Base-by-base conservation (phyloP, 371 early-diverging fungal species). In the Fennellomyces sp. region DNA sequence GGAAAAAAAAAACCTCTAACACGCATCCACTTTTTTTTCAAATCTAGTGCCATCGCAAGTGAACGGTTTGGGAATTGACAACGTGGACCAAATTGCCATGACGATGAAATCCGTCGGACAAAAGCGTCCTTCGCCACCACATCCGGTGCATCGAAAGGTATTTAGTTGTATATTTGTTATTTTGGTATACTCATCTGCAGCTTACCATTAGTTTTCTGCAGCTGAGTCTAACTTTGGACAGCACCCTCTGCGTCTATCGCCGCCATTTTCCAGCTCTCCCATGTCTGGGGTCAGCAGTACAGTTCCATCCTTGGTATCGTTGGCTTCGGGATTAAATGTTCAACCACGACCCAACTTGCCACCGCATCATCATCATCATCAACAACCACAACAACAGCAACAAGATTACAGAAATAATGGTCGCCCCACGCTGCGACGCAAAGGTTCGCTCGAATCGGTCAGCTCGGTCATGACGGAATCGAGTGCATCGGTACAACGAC, bases 401-500 rank as follows among this genome's bases (percentile, higher is more conserved):
- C 13, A 39, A 52, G 41, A 42, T 60, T 60, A 11, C 47, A 64
- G 38, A 49, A 15, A 50, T 12, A 29, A 29, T 33, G 56, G 63
- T 21, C 65, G 68, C 2, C 80, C 75, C 1, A 75, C 74, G 1
- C 61, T 77, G 29, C 62, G 81, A 17, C 64, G 81, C 51, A 64
- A 68, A 51, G 76, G 74, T 3, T 80, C 81, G 0, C 48, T 75
- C 2, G 81, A 80, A 56, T 72, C 72, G 2, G 50, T 72, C 7
- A 61, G 58, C 31, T 76, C 76, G 4, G 76, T 77, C 23, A 75
- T 80, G 72, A 80, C 81, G 3, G 81, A 75, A 56, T 63, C 69
- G 2, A 77, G 78, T 33, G 64, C 74, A 1, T 61, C 69, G 30
- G 23, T 72, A 7, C 73, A 83, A 60, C 65, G 72, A 8, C 63